Base-by-base conservation (phyloP, 352 stramenopile species). In the Globisporangium mamillatum region DNA sequence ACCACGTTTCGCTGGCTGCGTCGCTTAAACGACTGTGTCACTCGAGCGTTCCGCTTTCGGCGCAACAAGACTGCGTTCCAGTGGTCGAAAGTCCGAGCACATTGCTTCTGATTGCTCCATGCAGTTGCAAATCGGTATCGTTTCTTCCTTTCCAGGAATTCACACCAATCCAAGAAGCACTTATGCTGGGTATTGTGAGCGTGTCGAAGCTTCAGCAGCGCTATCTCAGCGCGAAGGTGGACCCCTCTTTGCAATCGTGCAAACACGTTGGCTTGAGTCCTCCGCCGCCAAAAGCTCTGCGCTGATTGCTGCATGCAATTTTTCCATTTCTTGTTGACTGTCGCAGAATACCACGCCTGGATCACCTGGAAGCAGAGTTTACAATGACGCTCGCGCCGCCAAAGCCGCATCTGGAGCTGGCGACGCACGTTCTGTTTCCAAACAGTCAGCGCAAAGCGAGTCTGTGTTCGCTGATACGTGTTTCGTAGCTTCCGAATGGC, bases 81-180 rank as follows among this genome's bases (percentile, higher is more conserved):
- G 20, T 36, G 46, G n/a, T 66, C 60, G 32, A 66, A 59, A 20
- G 12, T 29, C 3, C 44, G 46, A 3, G 60, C 25, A 18, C 60
- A 66, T 20, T 14, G 18, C 4, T 66, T 29, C 18, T 68, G 63
- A 3, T 24, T 34, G 18, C 38, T 41, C 63, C 63, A 68, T 36
- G 20, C 16, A 9, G 27, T 24, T n/a, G 63, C 34, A 22, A 68
- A 68, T 4, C 6, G 12, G 4, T 12, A 16, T 16, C 63, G 63
- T 18, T 68, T 68, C 52, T 41, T 48, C 12, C 7, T 22, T 22
- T 68, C 63, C n/a, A 68, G 34, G 25, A 18, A 68, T 38, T 36
- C 63, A 12, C 63, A 60, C 63, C 63, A 68, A 5, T 25, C 18
- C 10, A 34, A 25, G 14, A 68, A 20, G 32, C 50, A 61, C 22